Evolutionary conservation across 1,284 basidiomycete species (phyloP), one percentile per base, ranked within the genome.

Genomic region (Lentinula novae-zelandiae): DNA sequence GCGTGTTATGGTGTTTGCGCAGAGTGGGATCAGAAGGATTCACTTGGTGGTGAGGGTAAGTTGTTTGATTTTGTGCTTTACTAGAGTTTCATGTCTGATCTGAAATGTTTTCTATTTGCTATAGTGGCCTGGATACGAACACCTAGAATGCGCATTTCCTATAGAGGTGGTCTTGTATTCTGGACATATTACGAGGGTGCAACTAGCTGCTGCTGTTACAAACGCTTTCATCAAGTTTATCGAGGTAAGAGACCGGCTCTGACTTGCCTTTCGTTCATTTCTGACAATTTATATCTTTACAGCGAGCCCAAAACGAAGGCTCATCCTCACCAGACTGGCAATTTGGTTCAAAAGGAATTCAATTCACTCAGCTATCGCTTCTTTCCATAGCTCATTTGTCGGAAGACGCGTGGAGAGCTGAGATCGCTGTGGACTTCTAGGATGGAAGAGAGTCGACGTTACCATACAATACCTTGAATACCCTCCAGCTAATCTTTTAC

Each of bases 111-210:
- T 10, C 4, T 5, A n/a, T 34, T 22, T 12, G 5, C 3, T 53
- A 13, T 34, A 53, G 52, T 53, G 52, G 52, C 52, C 52, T 53
- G 52, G 52, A 53, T 53, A 53, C 34, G 52, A 53, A 12, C 52
- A 53, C 15, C 17, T 53, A 2, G 52, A 39, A 53, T 53, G 36
- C 34, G n/a, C 17, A 17, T 38, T 53, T n/a, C 52, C 52, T 5
- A 53, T 53, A n/a, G 52, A 53, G 8, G 34, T 53, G 20, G 36
- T 53, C 9, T 20, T 39, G n/a, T 39, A n/a, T n/a, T 38, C 52
- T n/a, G 52, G 52, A 22, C 12, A 53, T 39, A 53, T 53, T 3
- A 38, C 52, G 9, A 39, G 52, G n/a, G 52, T 38, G 7, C 52
- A 53, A 10, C 36, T 53, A 39, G 52, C 52, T 6, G 36, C 52